A percentile compares a stretch with the other conserved stretches of the same genome.
Conservation (phyloP, 345 rosid species). For the Xanthoceras sorbifolium region DNA sequence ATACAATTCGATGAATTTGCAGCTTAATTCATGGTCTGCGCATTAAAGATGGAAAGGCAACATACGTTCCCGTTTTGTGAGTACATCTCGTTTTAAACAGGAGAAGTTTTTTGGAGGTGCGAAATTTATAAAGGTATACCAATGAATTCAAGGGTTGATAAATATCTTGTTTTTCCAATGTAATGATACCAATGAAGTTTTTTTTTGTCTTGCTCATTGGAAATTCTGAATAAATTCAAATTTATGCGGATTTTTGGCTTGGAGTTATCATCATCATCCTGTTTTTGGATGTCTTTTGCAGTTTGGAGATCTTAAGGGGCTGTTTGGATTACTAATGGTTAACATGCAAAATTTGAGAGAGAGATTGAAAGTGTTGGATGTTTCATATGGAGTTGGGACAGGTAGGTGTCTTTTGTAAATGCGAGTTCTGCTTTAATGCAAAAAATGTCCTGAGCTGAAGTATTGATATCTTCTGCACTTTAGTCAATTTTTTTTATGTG, state of each 20-base stretch:
- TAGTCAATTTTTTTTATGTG: not conserved
- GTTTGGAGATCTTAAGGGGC: conserved; percentile 91
- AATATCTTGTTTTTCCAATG: not conserved
- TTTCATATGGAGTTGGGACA: conserved; percentile 74
- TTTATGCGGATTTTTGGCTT: not conserved
- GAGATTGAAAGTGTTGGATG: conserved; percentile 71
- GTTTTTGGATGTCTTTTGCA: conserved; percentile 28
- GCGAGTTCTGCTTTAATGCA: not conserved
- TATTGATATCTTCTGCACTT: not conserved
- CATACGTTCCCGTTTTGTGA: conserved; percentile 82
- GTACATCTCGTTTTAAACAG: conserved; percentile 81
- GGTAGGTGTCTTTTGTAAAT: conserved; percentile 45
- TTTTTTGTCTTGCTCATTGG: no score
- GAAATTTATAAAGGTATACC: conserved; percentile 78
- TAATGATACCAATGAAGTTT: not conserved
- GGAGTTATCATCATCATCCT: not conserved
- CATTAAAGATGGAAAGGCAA: conserved; percentile 82
- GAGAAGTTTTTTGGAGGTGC: conserved; percentile 83
- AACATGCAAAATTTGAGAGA: conserved; percentile 61
- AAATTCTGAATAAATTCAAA: no score
- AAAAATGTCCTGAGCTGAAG: conserved; percentile 4
- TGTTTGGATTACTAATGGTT: conserved; percentile 82
- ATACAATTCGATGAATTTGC: conserved; percentile 24
- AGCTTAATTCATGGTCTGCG: conserved; percentile 92
- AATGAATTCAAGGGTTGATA: not conserved